These are phyloP conservation scores for Turritis glabra DNA, from an alignment of 345 rosid genomes.

Conservation along the genomic window DNA sequence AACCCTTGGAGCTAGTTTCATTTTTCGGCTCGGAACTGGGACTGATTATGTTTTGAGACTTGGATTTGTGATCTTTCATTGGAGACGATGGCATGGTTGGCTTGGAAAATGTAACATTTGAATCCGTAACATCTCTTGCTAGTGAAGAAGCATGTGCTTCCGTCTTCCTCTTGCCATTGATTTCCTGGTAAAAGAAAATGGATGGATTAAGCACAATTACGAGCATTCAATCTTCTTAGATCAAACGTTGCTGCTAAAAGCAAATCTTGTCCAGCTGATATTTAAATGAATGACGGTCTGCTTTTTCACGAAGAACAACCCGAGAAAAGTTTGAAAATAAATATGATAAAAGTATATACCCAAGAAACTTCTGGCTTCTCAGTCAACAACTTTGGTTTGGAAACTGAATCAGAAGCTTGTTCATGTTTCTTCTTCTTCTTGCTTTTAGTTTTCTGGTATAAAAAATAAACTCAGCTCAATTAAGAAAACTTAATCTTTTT, in stretches of 20 bases:
- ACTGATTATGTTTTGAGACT: background rate
- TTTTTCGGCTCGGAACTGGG: background rate
- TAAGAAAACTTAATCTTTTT: background rate
- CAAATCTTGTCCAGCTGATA: background rate
- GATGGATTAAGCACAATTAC: background rate
- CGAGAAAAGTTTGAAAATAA: background rate
- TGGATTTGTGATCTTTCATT: background rate
- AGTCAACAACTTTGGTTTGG: conserved; percentile 26
- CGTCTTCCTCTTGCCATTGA: background rate
- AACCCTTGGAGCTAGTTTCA: background rate
- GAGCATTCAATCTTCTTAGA: background rate
- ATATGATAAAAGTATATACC: conserved; percentile 2
- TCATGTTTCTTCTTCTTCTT: conserved; percentile 6
- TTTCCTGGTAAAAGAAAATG: conserved; percentile 12
- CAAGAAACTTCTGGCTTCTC: conserved; percentile 24
- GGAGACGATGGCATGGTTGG: background rate
- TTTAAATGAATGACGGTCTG: background rate
- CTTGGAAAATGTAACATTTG: background rate
- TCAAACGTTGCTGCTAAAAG: background rate
- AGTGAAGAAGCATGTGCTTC: background rate
- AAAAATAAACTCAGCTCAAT: background rate
- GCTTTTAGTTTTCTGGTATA: conserved; percentile 2
- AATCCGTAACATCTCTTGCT: conserved; percentile 6
- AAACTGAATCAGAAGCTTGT: conserved; percentile 20
- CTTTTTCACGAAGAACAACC: background rate